Evolutionary conservation across 441 rosid genomes (phyloP).

Genomic region (Brassica balearica): DNA sequence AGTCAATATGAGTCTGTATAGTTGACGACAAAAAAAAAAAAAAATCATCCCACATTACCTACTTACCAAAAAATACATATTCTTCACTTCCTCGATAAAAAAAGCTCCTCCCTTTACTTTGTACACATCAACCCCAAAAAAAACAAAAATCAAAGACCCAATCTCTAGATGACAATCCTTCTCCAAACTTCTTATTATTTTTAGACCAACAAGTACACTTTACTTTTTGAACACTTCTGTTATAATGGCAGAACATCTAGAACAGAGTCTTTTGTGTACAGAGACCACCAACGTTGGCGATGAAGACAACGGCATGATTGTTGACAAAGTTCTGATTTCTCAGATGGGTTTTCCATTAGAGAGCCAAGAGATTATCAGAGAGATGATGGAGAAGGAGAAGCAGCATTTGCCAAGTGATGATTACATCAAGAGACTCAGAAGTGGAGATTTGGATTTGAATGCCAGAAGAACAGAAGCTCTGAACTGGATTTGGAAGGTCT

Average conservation of each 20-base stretch:
- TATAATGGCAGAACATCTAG: slow-evolving; percentile 52
- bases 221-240: slow-evolving; percentile 26
- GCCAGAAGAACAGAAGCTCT: slow-evolving; percentile 59
- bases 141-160: slow-evolving; percentile 38
- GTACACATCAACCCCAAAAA: neutral
- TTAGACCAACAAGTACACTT: slow-evolving; percentile 24
- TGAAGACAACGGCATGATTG: slow-evolving; percentile 35
- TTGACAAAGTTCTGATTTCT: slow-evolving; percentile 36
- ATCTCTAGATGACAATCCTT: slow-evolving; percentile 45
- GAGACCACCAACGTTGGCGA: slow-evolving; percentile 50
- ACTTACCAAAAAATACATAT: slow-evolving; percentile 35
- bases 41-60: slow-evolving; percentile 10
- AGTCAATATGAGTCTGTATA: too few species aligned
- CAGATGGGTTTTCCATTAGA: slow-evolving; percentile 54
- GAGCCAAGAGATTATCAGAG: slow-evolving; percentile 51
- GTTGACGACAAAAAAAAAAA: too few species aligned
- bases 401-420: slow-evolving; percentile 57
- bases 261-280: slow-evolving; percentile 48
- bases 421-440: slow-evolving; percentile 54
- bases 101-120: slow-evolving; percentile 18
- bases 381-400: slow-evolving; percentile 58
- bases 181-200: slow-evolving; percentile 21
- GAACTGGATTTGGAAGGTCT: slow-evolving; percentile 66
- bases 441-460: slow-evolving; percentile 59
- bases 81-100: slow-evolving; percentile 27